Percentiles rank a stretch among this genome's conserved stretches.
phyloP scores from a whole-genome alignment of 345 rosid genomes.

The Dimocarpus longan region DNA sequence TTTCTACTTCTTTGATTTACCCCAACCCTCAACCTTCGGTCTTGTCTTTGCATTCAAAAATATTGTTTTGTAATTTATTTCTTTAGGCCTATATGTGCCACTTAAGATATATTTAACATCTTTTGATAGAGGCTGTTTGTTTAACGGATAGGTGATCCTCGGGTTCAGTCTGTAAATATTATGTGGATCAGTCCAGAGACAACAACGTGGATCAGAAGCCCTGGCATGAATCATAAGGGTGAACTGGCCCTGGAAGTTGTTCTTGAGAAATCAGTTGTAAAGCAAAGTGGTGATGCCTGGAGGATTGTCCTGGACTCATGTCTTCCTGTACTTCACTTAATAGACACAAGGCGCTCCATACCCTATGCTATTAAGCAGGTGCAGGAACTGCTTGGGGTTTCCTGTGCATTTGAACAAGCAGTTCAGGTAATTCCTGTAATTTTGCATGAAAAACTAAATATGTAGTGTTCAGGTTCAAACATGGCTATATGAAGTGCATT shows the following conservation, averaged over 20 bases:
- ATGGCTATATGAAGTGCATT: slow-evolving; percentile 2
- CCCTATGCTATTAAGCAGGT: slow-evolving; percentile 92
- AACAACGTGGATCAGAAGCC: slow-evolving; percentile 68
- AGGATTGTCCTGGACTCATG: slow-evolving; percentile 84
- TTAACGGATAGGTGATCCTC: slow-evolving; percentile 75
- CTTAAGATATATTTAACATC: not conserved
- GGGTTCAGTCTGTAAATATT: slow-evolving; percentile 70
- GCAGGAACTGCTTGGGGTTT: slow-evolving; percentile 83
- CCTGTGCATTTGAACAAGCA: slow-evolving; percentile 92
- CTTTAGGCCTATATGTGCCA: not conserved
- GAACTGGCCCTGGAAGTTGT: slow-evolving; percentile 78
- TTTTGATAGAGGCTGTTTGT: slow-evolving; percentile 14
- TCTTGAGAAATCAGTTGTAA: slow-evolving; percentile 72
- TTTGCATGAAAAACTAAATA: not conserved
- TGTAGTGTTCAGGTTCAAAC: not conserved
- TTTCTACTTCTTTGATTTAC: not conserved
- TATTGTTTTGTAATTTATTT: not conserved
- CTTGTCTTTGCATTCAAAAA: slow-evolving; percentile 5
- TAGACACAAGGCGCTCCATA: slow-evolving; percentile 76
- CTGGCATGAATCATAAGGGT: slow-evolving; percentile 53
- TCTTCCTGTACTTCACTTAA: slow-evolving; percentile 78
- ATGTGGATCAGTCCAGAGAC: slow-evolving; percentile 75
- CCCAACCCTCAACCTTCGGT: not conserved
- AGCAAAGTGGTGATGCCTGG: slow-evolving; percentile 94
- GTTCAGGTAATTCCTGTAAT: slow-evolving; percentile 59